Conservation (phyloP, 176 grass and related monocot genomes). For the Dendrocalamus sinicus region DNA sequence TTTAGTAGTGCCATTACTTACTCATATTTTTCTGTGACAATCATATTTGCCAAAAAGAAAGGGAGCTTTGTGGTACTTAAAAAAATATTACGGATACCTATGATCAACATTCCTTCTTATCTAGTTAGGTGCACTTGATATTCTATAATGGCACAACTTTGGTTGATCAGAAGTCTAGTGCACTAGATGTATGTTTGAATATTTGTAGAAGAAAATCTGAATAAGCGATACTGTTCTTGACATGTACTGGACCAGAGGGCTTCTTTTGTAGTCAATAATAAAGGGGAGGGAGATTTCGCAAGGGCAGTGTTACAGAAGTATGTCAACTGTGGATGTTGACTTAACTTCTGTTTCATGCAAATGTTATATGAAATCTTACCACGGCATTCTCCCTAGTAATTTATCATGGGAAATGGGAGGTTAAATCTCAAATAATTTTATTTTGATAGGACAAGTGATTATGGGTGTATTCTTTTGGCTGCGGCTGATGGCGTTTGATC, state of each 20-base stretch:
- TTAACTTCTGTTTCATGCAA: slow-evolving; percentile 6
- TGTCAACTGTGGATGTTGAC: background rate
- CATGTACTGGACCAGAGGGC: background rate
- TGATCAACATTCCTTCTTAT: background rate
- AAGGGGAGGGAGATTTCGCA: background rate
- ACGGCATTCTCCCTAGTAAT: background rate
- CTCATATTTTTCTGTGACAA: background rate
- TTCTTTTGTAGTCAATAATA: no score
- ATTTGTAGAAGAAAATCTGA: background rate
- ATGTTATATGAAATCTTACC: background rate
- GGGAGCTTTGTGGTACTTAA: background rate
- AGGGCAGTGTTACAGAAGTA: background rate
- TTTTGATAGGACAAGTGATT: background rate
- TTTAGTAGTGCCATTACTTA: background rate
- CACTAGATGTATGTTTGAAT: background rate
- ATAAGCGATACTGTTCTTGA: background rate
- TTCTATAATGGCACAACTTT: background rate
- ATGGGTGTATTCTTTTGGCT: no score
- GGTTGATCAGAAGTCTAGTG: background rate
- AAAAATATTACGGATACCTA: background rate
- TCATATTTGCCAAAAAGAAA: slow-evolving; percentile 21
- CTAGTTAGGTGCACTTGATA: slow-evolving; percentile 9
- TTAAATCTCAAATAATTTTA: background rate
- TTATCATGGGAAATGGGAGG: background rate
- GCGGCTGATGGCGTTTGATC: no score